Conservation (phyloP, 1,284 basidiomycete genomes). For the Fomitopsis betulina region DNA sequence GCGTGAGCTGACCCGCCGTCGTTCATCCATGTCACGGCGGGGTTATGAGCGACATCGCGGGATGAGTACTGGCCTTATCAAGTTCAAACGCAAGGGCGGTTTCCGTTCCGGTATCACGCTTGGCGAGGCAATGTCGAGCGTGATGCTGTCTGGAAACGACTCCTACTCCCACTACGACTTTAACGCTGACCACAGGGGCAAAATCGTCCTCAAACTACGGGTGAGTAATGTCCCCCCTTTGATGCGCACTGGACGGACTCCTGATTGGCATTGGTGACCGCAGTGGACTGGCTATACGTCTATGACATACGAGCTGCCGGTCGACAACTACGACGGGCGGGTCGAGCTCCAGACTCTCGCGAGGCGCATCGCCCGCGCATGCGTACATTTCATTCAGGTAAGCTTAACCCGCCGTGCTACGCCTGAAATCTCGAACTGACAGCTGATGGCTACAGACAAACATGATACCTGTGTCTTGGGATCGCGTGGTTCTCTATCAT, state of each 20-base stretch:
- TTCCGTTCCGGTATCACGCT: constrained; percentile 63
- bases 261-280: not conserved
- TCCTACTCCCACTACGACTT: constrained; percentile 59
- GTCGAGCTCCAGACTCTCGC: constrained; percentile 64
- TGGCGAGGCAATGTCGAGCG: constrained; percentile 62
- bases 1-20: constrained; percentile 38
- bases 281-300: constrained; percentile 71
- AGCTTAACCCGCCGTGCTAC: constrained; percentile 14
- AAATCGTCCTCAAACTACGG: constrained; percentile 58
- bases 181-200: constrained; percentile 52
- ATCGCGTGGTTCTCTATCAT: constrained; percentile 66
- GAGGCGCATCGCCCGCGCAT: constrained; percentile 63
- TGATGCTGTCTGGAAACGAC: constrained; percentile 55
- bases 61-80: constrained; percentile 46
- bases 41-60: constrained; percentile 39
- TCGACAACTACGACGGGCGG: constrained; percentile 62
- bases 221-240: constrained; percentile 29
- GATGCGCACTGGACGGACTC: not conserved
- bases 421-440: constrained; percentile 9
- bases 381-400: constrained; percentile 73
- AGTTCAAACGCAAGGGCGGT: constrained; percentile 70
- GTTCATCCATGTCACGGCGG: constrained; percentile 53
- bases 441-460: constrained; percentile 42
- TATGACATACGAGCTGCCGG: constrained; percentile 70
- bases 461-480: constrained; percentile 60